Conservation (phyloP, 768 basidiomycete genomes). For the Tylopilus vinaceipallidus region DNA sequence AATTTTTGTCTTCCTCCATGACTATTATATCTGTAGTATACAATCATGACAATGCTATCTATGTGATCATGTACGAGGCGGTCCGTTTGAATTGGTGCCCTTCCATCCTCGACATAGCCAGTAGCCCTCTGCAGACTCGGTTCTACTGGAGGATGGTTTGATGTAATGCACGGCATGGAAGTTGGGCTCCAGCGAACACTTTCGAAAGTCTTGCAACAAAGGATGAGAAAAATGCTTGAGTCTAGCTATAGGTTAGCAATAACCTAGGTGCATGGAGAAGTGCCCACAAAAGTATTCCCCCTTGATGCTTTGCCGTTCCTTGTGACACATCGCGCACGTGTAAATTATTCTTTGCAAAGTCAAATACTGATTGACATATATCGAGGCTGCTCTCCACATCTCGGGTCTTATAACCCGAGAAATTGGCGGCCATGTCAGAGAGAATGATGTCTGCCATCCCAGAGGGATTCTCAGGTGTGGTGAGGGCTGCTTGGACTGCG, state of each 20-base stretch:
- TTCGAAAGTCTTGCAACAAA: slow-evolving; percentile 60
- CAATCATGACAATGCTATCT: slow-evolving; percentile 1
- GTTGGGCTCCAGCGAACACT: slow-evolving; percentile 50
- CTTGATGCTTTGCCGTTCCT: slow-evolving; percentile 38
- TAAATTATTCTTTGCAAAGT: slow-evolving; percentile 59
- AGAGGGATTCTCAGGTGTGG: slow-evolving; percentile 27
- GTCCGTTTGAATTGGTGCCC: slow-evolving; percentile 3
- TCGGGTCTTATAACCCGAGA: slow-evolving; percentile 61
- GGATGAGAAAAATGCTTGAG: slow-evolving; percentile 88
- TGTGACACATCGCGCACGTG: slow-evolving; percentile 43
- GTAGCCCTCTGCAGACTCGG: slow-evolving; percentile 80
- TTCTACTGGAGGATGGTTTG: slow-evolving; percentile 82
- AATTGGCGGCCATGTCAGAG: slow-evolving; percentile 89
- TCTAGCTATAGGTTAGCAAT: slow-evolving; percentile 37
- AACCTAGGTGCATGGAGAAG: background rate
- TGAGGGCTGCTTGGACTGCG: slow-evolving; percentile 42
- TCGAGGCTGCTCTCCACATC: slow-evolving; percentile 72
- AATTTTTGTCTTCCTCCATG: slow-evolving; percentile 4
- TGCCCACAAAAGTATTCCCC: slow-evolving; percentile 50
- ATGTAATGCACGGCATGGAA: slow-evolving; percentile 67
- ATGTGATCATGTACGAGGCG: background rate
- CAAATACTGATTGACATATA: slow-evolving; percentile 71
- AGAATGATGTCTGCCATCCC: slow-evolving; percentile 75
- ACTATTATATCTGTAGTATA: slow-evolving; percentile 21
- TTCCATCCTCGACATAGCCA: slow-evolving; percentile 82